Evolutionary conservation across 495 filamentous ascomycete genomes (phyloP), one percentile per base, ranked within the genome.

Genomic region (Xylaria acuta): DNA sequence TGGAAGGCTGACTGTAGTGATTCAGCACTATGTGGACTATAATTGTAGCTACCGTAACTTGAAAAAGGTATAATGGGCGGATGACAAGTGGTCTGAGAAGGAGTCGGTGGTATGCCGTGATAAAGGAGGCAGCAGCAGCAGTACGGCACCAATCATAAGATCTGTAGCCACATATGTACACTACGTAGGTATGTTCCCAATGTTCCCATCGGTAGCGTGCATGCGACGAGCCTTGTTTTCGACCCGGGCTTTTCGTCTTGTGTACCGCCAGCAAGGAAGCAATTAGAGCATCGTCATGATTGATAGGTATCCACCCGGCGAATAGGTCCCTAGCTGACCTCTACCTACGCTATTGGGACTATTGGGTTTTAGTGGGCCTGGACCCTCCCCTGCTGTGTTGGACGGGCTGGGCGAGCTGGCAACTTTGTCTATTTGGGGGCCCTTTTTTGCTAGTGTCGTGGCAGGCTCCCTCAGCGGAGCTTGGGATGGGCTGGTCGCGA

Each of bases 171-270:
- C n/a, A n/a, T n/a, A n/a, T n/a, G n/a, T n/a, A n/a, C n/a, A n/a
- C n/a, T n/a, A n/a, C n/a, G 27, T 32, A 32, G 1, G 53, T 32
- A 58, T 32, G n/a, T 56, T 30, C 25, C 1, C 1, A 18, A 58
- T 58, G 47, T 25, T 51, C 53, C 27, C 25, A 27, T 14, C 58
- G 20, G 34, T 36, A 60, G 7, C 58, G 58, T 63, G 60, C 60
- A 64, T 64, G 25, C 14, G 60, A 41, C 30, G 11, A 38, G 45
- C 64, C 64, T 56, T 67, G 65, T 43, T 67, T 67, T 51, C 20
- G n/a, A 67, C 34, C 65, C 34, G 20, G 65, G 3, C 36, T 56
- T 67, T 67, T 67, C 49, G 49, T 67, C 49, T 43, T 67, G 65
- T 67, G 64, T 53, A 67, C 64, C 43, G 64, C 64, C 27, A 65